These are phyloP conservation scores for Pneumocystis jirovecii DNA, from an alignment of 1,139 yeast species.

Conservation along the genomic window DNA sequence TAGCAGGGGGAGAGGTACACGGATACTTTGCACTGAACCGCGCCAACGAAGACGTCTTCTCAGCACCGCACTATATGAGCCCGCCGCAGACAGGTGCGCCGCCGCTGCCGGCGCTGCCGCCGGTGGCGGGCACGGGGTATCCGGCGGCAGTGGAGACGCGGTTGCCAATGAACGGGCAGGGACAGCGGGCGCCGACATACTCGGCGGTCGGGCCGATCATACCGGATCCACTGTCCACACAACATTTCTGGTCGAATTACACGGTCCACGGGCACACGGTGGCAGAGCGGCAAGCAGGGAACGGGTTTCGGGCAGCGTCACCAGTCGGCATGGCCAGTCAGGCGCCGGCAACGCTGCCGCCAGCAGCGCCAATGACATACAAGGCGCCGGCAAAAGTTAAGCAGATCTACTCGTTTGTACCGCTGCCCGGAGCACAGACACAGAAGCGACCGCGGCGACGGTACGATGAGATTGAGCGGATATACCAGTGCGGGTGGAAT, in stretches of 20 bases:
- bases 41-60: background rate
- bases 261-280: background rate
- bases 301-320: background rate
- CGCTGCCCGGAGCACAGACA: constrained; percentile 21
- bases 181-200: background rate
- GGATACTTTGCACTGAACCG: background rate
- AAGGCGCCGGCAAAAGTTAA: background rate
- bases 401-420: constrained; percentile 21
- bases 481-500: constrained; percentile 45
- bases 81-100: background rate
- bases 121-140: background rate
- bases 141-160: background rate
- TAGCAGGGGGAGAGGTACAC: background rate
- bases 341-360: background rate
- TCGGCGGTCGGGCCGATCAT: background rate
- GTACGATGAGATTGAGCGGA: constrained; percentile 54
- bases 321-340: background rate
- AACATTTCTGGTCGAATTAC: background rate
- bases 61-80: background rate
- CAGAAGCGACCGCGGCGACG: constrained; percentile 47
- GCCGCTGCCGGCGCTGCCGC: background rate
- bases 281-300: background rate
- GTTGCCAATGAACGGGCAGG: background rate
- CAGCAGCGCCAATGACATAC: background rate
- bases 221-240: background rate